Conservation (phyloP, 805 yeast species). For the Cephaloascus albidus region DNA sequence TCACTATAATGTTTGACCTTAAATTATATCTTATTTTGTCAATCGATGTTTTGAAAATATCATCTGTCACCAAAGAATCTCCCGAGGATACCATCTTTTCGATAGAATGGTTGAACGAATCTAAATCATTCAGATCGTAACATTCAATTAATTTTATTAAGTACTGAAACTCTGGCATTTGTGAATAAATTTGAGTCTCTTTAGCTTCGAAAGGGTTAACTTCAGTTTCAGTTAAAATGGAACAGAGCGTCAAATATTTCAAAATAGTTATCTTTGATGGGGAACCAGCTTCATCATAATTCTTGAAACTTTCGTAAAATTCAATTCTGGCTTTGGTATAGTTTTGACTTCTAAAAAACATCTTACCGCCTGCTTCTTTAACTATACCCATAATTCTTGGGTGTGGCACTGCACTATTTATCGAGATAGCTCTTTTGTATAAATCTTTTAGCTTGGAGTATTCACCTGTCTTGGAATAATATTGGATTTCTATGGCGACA, state of each 20-base stretch:
- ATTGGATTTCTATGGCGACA: slow-evolving; percentile 56
- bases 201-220: slow-evolving; percentile 67
- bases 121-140: slow-evolving; percentile 19
- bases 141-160: slow-evolving; percentile 18
- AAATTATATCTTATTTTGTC: slow-evolving; percentile 18
- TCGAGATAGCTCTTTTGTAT: slow-evolving; percentile 35
- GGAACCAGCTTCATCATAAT: slow-evolving; percentile 35
- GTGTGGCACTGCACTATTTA: slow-evolving; percentile 63
- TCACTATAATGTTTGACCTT: slow-evolving; percentile 18
- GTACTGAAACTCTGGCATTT: slow-evolving; percentile 17
- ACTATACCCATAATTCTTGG: slow-evolving; percentile 69
- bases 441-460: slow-evolving; percentile 32
- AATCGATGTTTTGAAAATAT: slow-evolving; percentile 18
- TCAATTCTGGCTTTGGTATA: slow-evolving; percentile 58
- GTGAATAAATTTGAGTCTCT: slow-evolving; percentile 49
- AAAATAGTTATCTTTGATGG: slow-evolving; percentile 43
- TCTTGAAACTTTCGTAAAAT: slow-evolving; percentile 37
- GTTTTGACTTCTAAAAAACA: slow-evolving; percentile 50
- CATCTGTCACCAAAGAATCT: slow-evolving; percentile 19
- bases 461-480: slow-evolving; percentile 29
- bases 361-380: slow-evolving; percentile 66
- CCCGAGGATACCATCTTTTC: slow-evolving; percentile 7
- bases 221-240: slow-evolving; percentile 53
- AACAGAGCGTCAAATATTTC: slow-evolving; percentile 51
- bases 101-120: slow-evolving; percentile 8